These are phyloP conservation scores for Talaromyces sp. DNA, from an alignment of 2,329 filamentous ascomycete genomes.

Conservation along the genomic window DNA sequence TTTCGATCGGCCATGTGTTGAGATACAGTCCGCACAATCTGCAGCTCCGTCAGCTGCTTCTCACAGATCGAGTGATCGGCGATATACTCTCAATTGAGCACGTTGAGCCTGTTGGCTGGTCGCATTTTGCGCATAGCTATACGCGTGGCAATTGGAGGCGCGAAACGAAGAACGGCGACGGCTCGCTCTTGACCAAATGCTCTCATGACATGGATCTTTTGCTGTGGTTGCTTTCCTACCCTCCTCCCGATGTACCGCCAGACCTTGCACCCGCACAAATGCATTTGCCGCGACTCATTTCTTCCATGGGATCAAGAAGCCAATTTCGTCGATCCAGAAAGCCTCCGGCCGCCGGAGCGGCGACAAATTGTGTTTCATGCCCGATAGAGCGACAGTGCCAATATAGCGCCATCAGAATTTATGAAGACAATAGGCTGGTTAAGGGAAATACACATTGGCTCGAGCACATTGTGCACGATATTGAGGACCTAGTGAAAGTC, in stretches of 20 bases:
- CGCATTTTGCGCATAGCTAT: constrained; percentile 88
- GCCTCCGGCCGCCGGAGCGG: not conserved
- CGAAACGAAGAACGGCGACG: constrained; percentile 63
- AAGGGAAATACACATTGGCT: not conserved
- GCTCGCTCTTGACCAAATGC: constrained; percentile 83
- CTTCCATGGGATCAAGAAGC: not conserved
- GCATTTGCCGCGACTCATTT: not conserved
- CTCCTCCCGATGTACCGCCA: not conserved
- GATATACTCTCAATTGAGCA: constrained; percentile 83
- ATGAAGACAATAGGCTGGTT: not conserved
- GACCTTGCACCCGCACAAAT: not conserved
- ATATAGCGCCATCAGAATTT: not conserved
- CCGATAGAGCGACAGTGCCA: not conserved
- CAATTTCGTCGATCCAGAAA: not conserved
- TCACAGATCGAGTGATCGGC: constrained; percentile 51
- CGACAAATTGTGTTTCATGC: not conserved
- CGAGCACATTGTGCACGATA: not conserved
- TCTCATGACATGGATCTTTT: constrained; percentile 36
- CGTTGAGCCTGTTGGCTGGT: constrained; percentile 91
- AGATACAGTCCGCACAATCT: constrained; percentile 57
- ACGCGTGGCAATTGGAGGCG: constrained; percentile 95
- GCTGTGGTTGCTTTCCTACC: not conserved
- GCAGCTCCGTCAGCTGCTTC: not conserved
- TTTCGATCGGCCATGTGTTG: constrained; percentile 90
- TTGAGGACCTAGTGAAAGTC: not conserved